Conservation (phyloP, 2,329 filamentous ascomycete species). For the Botrytis aclada region DNA sequence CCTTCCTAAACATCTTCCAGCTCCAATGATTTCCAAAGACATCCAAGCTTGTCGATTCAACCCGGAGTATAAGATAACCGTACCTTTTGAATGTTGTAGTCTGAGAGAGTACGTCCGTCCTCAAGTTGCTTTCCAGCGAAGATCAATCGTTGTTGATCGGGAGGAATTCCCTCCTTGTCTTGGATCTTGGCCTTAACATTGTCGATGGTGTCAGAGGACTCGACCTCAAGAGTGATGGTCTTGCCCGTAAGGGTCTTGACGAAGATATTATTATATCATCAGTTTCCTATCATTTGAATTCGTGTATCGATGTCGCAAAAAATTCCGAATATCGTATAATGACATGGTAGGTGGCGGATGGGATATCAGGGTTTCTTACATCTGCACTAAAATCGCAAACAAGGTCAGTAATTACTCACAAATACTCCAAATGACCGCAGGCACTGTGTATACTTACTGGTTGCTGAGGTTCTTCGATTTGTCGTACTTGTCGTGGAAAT, state of each 20-base stretch:
- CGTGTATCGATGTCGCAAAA: not conserved
- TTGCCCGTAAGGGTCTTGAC: conserved; percentile 99
- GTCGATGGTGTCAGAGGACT: conserved; percentile 98
- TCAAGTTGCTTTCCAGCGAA: conserved; percentile 99
- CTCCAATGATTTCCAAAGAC: not conserved
- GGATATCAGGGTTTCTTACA: conserved; percentile 58
- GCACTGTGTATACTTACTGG: conserved; percentile 49
- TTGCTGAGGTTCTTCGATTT: conserved; percentile 40
- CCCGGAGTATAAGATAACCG: not conserved
- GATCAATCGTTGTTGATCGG: conserved; percentile 97
- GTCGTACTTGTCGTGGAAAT: conserved; percentile 27
- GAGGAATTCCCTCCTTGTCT: conserved; percentile 98
- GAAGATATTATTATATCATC: conserved; percentile 62
- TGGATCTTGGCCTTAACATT: conserved; percentile 99
- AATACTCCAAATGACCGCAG: conserved; percentile 5
- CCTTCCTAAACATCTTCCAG: not conserved
- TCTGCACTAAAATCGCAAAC: conserved; percentile 67
- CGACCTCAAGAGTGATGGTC: conserved; percentile 99
- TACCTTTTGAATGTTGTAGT: conserved; percentile 99
- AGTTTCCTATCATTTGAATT: conserved; percentile 20
- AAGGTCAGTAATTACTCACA: conserved; percentile 39
- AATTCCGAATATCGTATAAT: conserved; percentile 9
- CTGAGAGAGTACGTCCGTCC: conserved; percentile 92
- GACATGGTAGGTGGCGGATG: conserved; percentile 24
- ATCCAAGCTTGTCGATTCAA: not conserved